A percentile compares a stretch with the other conserved stretches of the same genome.
Conservation (phyloP, 2,329 filamentous ascomycete species). For the Pestalotiopsis sp. region DNA sequence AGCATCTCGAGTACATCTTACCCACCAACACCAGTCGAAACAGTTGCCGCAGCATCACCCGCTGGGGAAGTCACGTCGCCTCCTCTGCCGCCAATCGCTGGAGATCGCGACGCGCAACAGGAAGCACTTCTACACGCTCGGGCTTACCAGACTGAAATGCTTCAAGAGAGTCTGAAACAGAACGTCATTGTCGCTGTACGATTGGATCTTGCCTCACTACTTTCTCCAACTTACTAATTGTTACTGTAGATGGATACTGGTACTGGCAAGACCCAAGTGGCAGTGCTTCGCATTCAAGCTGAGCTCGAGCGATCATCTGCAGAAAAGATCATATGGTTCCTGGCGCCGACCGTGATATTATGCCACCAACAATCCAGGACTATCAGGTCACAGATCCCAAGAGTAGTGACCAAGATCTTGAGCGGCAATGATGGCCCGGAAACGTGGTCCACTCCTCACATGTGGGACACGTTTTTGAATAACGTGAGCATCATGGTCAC, state of each 20-base stretch:
- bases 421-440: slow-evolving; percentile 71
- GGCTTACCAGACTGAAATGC: slow-evolving; percentile 77
- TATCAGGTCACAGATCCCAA: slow-evolving; percentile 61
- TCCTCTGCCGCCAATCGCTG: background rate
- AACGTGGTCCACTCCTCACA: slow-evolving; percentile 66
- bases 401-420: slow-evolving; percentile 62
- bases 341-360: slow-evolving; percentile 69
- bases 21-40: background rate
- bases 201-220: slow-evolving; percentile 11
- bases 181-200: slow-evolving; percentile 74
- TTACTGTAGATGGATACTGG: slow-evolving; percentile 71
- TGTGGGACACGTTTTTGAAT: slow-evolving; percentile 68
- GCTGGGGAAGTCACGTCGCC: background rate
- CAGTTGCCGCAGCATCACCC: background rate
- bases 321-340: slow-evolving; percentile 72
- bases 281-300: slow-evolving; percentile 65
- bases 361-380: slow-evolving; percentile 67
- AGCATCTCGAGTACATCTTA: background rate
- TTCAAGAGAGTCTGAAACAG: slow-evolving; percentile 64
- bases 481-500: slow-evolving; percentile 75
- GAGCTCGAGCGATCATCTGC: slow-evolving; percentile 59
- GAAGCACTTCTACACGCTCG: slow-evolving; percentile 43
- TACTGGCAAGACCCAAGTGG: slow-evolving; percentile 78
- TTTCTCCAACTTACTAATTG: slow-evolving; percentile 14
- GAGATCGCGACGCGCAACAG: slow-evolving; percentile 8